A percentile compares a stretch with the other conserved stretches of the same genome.
Conservation (phyloP, 768 basidiomycete genomes). For the Panellus pusillus region DNA sequence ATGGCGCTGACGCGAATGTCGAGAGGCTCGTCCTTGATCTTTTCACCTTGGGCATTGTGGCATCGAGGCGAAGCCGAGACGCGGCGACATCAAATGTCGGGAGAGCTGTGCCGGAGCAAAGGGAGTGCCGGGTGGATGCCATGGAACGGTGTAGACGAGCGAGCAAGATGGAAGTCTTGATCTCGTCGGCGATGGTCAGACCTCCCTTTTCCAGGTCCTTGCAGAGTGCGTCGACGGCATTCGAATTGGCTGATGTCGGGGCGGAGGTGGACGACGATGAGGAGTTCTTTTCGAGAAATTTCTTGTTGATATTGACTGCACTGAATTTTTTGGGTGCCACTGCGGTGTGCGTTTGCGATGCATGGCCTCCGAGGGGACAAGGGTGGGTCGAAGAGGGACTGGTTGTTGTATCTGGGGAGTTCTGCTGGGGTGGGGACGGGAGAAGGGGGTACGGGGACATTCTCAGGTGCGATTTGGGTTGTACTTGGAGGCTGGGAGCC, state of each 20-base stretch:
- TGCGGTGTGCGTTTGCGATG: constrained; percentile 35
- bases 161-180: neutral
- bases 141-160: neutral
- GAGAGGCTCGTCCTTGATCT: neutral
- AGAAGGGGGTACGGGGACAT: constrained; percentile 7
- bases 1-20: neutral
- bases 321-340: constrained; percentile 77
- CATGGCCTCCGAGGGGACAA: constrained; percentile 40
- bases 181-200: neutral
- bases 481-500: neutral
- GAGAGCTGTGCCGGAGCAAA: neutral
- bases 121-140: neutral
- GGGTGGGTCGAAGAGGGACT: constrained; percentile 23
- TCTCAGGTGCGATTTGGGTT: neutral
- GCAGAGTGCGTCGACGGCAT: constrained; percentile 6
- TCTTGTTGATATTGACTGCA: constrained; percentile 93
- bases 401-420: neutral
- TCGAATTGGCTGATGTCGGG: constrained; percentile 42
- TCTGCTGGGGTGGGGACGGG: neutral
- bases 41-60: neutral
- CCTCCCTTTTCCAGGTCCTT: neutral
- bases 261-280: constrained; percentile 54
- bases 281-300: constrained; percentile 86
- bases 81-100: neutral
- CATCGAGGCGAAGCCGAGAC: neutral